Evolutionary conservation across 768 basidiomycete species (phyloP), one percentile per base, ranked within the genome.

Genomic region (Strobilomyces dryophilus): DNA sequence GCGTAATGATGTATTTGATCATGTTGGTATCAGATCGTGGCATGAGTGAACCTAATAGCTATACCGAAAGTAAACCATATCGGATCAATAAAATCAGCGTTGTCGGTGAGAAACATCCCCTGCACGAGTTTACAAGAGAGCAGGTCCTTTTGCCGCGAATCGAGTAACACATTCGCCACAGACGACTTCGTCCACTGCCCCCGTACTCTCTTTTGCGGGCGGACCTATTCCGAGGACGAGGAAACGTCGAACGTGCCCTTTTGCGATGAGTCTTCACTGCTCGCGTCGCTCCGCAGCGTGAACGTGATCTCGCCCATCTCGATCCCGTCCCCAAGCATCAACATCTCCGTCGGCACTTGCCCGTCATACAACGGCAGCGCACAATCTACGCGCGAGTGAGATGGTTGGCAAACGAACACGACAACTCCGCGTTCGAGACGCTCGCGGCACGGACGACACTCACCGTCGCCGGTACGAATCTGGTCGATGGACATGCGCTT

Each of bases 301-400:
- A 65, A 65, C 14, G 47, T 66, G 51, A 65, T 58, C 36, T 64
- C 55, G 39, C 63, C 63, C 39, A 65, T 61, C 24, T 44, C 55
- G 8, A 64, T 49, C 44, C 51, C 40, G 14, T 61, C 54, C 4
- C 64, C 64, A 27, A 44, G 31, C 24, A 52, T 43, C 26, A 43
- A 43, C n/a, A 15, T n/a, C 17, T 66, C 64, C 2, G 26, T 10
- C 32, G 46, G 32, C 11, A 17, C 44, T 11, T 27, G 39, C 9
- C 49, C 54, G 2, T 66, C 63, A 15, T 64, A 61, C 43, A 65
- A 52, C 6, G 61, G 24, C 34, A 65, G 47, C 9, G 64, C 61
- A 31, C 64, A 66, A 47, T 53, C 65, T 65, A n/a, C 29, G n/a
- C 37, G 18, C 39, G 29, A 8, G 20, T 1, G 2, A 24, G 21